phyloP scores from a whole-genome alignment of 257 asterid species.

The Leonotis leonurus region DNA sequence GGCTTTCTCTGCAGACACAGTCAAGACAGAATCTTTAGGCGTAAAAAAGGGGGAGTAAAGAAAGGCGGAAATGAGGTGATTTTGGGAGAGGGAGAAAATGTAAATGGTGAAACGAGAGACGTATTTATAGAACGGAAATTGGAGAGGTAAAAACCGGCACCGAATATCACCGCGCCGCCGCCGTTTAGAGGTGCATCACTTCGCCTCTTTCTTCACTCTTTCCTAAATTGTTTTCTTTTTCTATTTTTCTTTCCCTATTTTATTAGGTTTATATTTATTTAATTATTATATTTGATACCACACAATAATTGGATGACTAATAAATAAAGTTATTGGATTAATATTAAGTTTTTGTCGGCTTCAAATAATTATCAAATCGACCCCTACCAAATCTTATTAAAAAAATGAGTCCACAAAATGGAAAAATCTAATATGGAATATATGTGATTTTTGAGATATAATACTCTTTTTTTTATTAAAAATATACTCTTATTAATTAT shows the following conservation, averaged over 20 bases:
- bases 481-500: too few relatives aligned
- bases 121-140: slow-evolving; percentile 16
- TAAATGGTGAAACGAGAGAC: slow-evolving; percentile 1
- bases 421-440: too few relatives aligned
- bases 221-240: neutral
- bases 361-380: too few relatives aligned
- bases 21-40: neutral
- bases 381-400: too few relatives aligned
- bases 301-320: too few relatives aligned
- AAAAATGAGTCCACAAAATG: too few relatives aligned
- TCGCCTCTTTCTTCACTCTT: neutral
- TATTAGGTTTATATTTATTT: too few relatives aligned
- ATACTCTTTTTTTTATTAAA: too few relatives aligned
- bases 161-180: slow-evolving; percentile 43
- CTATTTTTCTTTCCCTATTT: neutral
- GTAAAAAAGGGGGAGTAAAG: neutral
- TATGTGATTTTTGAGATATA: too few relatives aligned
- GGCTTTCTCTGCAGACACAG: slow-evolving; percentile 9
- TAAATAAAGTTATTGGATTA: too few relatives aligned
- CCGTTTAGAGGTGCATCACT: slow-evolving; percentile 14
- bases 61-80: neutral
- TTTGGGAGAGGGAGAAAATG: slow-evolving; percentile 6
- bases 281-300: too few relatives aligned
- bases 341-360: too few relatives aligned
- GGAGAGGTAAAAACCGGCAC: slow-evolving; percentile 43